Base-by-base conservation (phyloP, 352 stramenopile genomes). In the Phytophthora pseudosyringae region DNA sequence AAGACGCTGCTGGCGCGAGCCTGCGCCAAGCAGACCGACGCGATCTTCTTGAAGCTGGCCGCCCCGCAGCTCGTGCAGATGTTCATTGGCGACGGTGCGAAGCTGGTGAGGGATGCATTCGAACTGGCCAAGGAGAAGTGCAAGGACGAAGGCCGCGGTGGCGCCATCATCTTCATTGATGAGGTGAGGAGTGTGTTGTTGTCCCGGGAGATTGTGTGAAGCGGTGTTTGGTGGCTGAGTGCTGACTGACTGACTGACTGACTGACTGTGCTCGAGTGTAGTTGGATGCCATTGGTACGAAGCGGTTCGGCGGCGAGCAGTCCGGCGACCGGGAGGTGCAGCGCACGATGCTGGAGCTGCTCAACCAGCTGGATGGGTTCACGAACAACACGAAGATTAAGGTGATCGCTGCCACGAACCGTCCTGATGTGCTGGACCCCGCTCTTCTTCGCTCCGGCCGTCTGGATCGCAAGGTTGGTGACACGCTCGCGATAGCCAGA, bases 131-230 rank as follows among this genome's bases (percentile, higher is more conserved):
- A 97, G 68, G 92, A 98, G 57, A 98, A 98, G 88, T 80, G 91
- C 60, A 91, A 98, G 56, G 85, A 98, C 43, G 83, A 97, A 59
- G 78, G 90, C 4, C 83, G 80, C 15, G 81, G 87, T 29, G 97
- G 97, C 21, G 97, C 97, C 28, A 99, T 99, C 75, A 98, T 99
- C 59, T 99, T 99, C 78, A 99, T 99, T 81, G 97, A 99, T 72
- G 97, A 99, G 79, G 88, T 83, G 64, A 45, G 60, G 18, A 21
- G 21, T 21, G 21, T 21, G 21, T 21, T 21, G 21, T 21, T 21
- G 21, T 41, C 25, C 29, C 21, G 13, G 12, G 25, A n/a, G 5
- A n/a, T 15, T 25, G 16, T 9, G 31, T 31, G 18, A 9, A 35
- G 18, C 32, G 31, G 15, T 43, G 4, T 46, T 33, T 62, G 39